Percentiles rank a stretch among this genome's conserved stretches.
phyloP scores from a whole-genome alignment of 2,329 filamentous ascomycete species.

The Incumbomyces delicatus region DNA sequence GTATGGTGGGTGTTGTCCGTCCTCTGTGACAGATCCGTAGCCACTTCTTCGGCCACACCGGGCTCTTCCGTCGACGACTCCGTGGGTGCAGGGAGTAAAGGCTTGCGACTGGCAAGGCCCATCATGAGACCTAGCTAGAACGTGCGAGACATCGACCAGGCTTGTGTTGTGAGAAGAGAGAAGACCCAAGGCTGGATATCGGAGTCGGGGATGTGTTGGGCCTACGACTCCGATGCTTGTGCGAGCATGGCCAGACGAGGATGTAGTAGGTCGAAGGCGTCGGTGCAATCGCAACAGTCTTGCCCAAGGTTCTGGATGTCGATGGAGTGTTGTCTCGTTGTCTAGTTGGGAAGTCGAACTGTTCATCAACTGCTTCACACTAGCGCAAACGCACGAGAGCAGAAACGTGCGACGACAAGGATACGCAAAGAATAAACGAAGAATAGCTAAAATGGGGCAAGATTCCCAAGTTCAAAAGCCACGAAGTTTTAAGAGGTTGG shows the following conservation, averaged over 20 bases:
- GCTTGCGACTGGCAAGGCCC: slow-evolving; percentile 40
- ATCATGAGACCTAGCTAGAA: slow-evolving; percentile 26
- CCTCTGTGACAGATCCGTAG: slow-evolving; percentile 40
- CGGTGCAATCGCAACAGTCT: no score
- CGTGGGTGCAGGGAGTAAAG: slow-evolving; percentile 40
- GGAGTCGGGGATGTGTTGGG: not conserved
- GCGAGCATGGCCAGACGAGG: not conserved
- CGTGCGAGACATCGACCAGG: slow-evolving; percentile 3
- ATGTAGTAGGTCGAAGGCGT: no score
- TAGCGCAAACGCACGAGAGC: no score
- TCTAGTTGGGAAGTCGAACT: no score
- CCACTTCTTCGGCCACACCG: slow-evolving; percentile 36
- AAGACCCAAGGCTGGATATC: not conserved
- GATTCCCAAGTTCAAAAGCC: no score
- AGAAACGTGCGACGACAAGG: no score
- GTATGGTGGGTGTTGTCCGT: slow-evolving; percentile 43
- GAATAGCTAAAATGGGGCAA: no score
- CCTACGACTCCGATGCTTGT: not conserved
- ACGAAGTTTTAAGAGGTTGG: no score
- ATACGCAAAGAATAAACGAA: no score
- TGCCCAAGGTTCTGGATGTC: no score
- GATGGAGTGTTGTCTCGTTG: no score
- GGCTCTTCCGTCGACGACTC: slow-evolving; percentile 39
- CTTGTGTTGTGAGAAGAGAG: not conserved
- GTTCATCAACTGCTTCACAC: no score